Percentiles rank a stretch among this genome's conserved stretches.
These are phyloP conservation scores for Mucor lusitanicus DNA, from an alignment of 371 early-diverging fungal species.

Conservation along the genomic window DNA sequence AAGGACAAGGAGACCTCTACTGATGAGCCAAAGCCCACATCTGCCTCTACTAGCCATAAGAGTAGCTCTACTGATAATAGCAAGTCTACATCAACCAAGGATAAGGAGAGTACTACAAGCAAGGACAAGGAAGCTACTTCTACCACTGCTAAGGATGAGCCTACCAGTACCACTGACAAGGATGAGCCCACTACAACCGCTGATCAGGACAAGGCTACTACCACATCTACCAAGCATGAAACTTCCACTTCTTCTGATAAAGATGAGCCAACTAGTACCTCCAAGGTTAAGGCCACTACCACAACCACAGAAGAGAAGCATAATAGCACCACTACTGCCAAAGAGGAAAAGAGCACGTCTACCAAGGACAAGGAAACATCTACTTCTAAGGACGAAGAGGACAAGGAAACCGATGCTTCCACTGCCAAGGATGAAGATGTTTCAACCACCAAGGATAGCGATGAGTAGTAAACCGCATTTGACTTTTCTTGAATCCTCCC, in stretches of 20 bases:
- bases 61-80: background rate
- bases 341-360: background rate
- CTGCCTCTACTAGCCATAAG: background rate
- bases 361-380: background rate
- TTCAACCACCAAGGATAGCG: background rate
- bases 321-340: background rate
- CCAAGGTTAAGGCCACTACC: background rate
- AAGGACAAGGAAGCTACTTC: background rate
- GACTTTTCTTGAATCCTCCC: background rate
- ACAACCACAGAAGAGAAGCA: background rate
- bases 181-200: background rate
- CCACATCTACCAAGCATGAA: background rate
- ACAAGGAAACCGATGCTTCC: background rate
- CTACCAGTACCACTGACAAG: background rate
- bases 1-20: background rate
- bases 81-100: background rate
- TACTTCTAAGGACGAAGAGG: background rate
- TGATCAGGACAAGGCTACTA: background rate
- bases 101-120: background rate
- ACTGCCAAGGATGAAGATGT: background rate
- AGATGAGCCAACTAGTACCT: background rate
- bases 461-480: background rate
- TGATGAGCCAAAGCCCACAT: background rate
- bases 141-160: background rate
- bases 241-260: background rate